Evolutionary conservation across 2,329 filamentous ascomycete genomes (phyloP).

Genomic region (Penicillium aurantiogriseum): DNA sequence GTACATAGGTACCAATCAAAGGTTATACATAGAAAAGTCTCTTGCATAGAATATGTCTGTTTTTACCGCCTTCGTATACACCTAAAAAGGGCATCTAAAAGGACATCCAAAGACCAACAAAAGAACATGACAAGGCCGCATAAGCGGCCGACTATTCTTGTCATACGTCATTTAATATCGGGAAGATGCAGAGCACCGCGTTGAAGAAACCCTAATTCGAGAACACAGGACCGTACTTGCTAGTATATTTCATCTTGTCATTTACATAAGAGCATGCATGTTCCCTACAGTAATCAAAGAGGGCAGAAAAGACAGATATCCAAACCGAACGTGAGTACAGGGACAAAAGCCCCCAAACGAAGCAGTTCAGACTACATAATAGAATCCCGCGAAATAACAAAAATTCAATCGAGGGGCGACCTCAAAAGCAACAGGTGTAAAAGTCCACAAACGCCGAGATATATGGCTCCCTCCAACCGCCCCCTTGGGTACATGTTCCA

Average conservation of each 20-base stretch:
- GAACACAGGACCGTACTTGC: neutral
- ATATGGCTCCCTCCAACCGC: conserved; percentile 6
- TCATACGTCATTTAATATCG: neutral
- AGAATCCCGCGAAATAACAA: neutral
- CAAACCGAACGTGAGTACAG: neutral
- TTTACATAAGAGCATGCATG: conserved; percentile 9
- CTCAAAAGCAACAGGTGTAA: neutral
- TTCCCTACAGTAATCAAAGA: neutral
- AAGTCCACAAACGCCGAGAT: conserved; percentile 21
- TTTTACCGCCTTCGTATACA: too few species aligned
- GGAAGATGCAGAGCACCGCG: neutral
- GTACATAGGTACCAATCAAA: neutral
- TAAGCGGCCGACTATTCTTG: too few species aligned
- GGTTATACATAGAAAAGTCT: too few species aligned
- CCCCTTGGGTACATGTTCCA: neutral
- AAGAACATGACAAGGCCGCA: too few species aligned
- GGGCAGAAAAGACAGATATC: neutral
- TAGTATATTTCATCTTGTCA: conserved; percentile 11
- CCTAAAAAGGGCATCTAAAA: too few species aligned
- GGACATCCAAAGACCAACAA: too few species aligned
- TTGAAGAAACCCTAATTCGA: neutral
- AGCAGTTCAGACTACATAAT: neutral
- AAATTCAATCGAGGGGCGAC: neutral
- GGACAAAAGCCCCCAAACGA: neutral
- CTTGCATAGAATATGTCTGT: too few species aligned